These are phyloP conservation scores for Entomophthora muscae DNA, from an alignment of 371 early-diverging fungal genomes.

Conservation along the genomic window DNA sequence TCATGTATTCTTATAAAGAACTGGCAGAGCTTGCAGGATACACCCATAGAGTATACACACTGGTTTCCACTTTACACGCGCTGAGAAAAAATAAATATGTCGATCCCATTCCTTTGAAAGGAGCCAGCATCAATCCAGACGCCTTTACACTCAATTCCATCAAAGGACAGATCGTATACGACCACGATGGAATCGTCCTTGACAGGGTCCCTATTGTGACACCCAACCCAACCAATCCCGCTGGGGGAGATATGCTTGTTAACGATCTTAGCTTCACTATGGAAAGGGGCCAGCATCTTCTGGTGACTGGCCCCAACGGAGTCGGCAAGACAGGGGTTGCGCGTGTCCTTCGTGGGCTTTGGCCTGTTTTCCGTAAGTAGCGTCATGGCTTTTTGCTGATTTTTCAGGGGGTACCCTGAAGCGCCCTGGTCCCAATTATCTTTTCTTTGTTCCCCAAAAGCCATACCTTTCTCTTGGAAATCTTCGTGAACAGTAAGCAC, in stretches of 20 bases:
- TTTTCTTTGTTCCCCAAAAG: constrained; percentile 77
- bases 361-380: constrained; percentile 55
- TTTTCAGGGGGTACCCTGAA: constrained; percentile 33
- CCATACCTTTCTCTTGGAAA: constrained; percentile 75
- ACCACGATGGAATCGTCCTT: constrained; percentile 31
- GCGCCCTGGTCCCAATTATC: constrained; percentile 41
- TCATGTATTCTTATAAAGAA: constrained; percentile 81
- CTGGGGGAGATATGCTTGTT: constrained; percentile 45
- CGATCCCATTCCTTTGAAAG: neutral
- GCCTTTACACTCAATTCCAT: constrained; percentile 29
- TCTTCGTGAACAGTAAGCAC: constrained; percentile 53
- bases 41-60: constrained; percentile 61
- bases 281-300: constrained; percentile 39
- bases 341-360: constrained; percentile 66
- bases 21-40: constrained; percentile 71
- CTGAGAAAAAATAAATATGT: constrained; percentile 16
- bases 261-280: constrained; percentile 34
- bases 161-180: constrained; percentile 24
- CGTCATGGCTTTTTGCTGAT: neutral
- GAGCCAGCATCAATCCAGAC: constrained; percentile 9
- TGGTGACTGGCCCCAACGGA: constrained; percentile 67
- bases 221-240: constrained; percentile 36
- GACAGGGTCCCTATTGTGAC: constrained; percentile 45
- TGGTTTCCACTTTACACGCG: constrained; percentile 46
- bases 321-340: constrained; percentile 66